Base-by-base conservation (phyloP, 2,329 filamentous ascomycete genomes). In the Stenocarpella maydis region DNA sequence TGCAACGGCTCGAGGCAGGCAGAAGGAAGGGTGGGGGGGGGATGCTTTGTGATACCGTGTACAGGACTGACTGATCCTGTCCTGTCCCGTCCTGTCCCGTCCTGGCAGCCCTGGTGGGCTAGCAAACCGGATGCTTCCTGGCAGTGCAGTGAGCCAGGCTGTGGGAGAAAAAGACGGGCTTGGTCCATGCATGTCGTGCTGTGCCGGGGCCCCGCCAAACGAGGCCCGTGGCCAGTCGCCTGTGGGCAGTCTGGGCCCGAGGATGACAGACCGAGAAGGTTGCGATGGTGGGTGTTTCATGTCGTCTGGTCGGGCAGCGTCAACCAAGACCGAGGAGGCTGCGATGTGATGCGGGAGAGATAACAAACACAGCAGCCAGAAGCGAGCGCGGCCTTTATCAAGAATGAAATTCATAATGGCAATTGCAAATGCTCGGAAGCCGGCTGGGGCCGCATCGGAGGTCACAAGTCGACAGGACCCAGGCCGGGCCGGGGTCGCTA, bases 391-490 rank as follows among this genome's bases (percentile, higher is more conserved):
- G 74, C 71, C 77, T 79, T 61, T 79, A 80, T 80, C 78, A 73
- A 71, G 52, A 24, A 63, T 54, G 68, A 78, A 79, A 78, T 77
- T 76, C 76, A 76, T 79, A 80, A 79, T 80, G 73, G 74, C 74
- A 79, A 78, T 75, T 64, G 39, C 52, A 63, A 65, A 39, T 28
- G 41, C 61, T 45, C 58, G 58, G 47, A 50, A 43, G 34, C 52
- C 49, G 52, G 68, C 49, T 70, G 52, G 65, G 21, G 52, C 67
- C 52, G 61, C 50, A 14, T 55, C 43, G 43, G 39, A 31, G 10
- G 21, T 24, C 31, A 19, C 45, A 52, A 66, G 69, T 71, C 53
- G 21, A 55, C 34, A 43, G 41, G 65, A 71, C 69, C 55, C 54
- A 55, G 67, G n/a, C 61, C 37, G 47, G 49, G 19, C 67, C 26